Conservation (phyloP, 257 asterid genomes). For the Capsicum baccatum region DNA sequence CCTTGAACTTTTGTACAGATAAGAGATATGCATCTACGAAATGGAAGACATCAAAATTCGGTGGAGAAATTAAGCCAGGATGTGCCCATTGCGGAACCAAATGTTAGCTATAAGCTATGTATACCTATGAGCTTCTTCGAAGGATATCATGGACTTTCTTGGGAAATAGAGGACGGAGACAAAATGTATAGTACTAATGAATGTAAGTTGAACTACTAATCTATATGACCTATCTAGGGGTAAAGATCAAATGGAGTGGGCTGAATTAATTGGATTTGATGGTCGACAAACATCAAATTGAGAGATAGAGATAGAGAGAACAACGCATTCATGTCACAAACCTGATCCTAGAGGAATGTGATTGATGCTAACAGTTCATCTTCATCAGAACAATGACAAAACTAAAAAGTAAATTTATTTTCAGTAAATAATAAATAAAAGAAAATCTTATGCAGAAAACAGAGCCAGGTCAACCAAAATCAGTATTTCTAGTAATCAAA, state of each 20-base stretch:
- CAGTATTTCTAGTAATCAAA: not conserved
- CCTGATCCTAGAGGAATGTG: not conserved
- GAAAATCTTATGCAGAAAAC: conserved; percentile 1
- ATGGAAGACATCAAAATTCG: not conserved
- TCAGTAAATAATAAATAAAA: not conserved
- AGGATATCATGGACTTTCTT: not conserved
- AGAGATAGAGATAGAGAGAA: not conserved
- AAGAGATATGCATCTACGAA: not conserved
- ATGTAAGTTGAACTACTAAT: not conserved
- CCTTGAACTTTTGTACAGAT: not conserved
- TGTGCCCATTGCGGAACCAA: not conserved
- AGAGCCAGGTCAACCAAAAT: not conserved
- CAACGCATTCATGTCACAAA: not conserved
- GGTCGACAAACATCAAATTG: not conserved
- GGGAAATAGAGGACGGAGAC: not conserved
- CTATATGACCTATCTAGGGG: not conserved
- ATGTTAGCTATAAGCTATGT: conserved; percentile 8
- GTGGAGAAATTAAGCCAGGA: not conserved
- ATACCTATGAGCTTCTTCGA: conserved; percentile 2
- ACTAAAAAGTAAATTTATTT: not conserved
- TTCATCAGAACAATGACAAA: not conserved
- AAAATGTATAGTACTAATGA: not conserved
- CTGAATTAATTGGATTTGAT: not conserved
- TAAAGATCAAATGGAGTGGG: not conserved
- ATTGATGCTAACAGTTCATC: not conserved